Base-by-base conservation (phyloP, 2,329 filamentous ascomycete genomes). In the Coniochaeta sp. region DNA sequence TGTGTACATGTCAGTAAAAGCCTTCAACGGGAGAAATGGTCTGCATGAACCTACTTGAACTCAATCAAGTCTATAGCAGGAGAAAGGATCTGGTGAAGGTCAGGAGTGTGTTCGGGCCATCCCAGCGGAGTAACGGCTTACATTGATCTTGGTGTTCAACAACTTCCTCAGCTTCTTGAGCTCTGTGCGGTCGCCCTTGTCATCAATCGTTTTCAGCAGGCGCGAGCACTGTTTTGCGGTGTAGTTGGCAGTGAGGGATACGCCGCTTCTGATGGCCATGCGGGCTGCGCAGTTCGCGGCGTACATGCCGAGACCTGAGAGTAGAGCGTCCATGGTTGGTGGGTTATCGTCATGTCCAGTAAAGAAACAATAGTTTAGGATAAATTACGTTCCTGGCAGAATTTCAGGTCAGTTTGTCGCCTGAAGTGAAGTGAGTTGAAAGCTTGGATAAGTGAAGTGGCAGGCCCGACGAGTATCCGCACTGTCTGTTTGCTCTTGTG, bases 61-160 rank as follows among this genome's bases (percentile, higher is more conserved):
- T 96, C 89, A 60, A 96, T 90, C 75, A 96, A 84, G 65, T 96
- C 90, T 62, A 95, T 92, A 9, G 90, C 88, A 1, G 91, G 91
- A 10, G 90, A 91, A 45, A 96, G 85, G 57, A 96, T 89, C 83
- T 89, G 56, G 28, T 20, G 18, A 16, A 30, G 8, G 48, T 55
- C 16, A 52, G 42, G 16, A 38, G 20, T 20, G 3, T 30, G 27
- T 48, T 38, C n/a, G 31, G 28, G 51, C 49, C 54, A 52, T 53
- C 46, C 30, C 9, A 22, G 46, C 7, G 22, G 51, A 24, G n/a
- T 16, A 12, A 24, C 16, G 35, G 52, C 55, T 56, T 62, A 87
- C 86, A 69, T 84, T 86, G 61, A 97, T 96, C 67, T 96, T 97
- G 67, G 80, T 84, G 60, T 95, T 82, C 4, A 97, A 76, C 1